phyloP scores from a whole-genome alignment of 2,329 filamentous ascomycete species.

The Ceratocystiopsis brevicomis region DNA sequence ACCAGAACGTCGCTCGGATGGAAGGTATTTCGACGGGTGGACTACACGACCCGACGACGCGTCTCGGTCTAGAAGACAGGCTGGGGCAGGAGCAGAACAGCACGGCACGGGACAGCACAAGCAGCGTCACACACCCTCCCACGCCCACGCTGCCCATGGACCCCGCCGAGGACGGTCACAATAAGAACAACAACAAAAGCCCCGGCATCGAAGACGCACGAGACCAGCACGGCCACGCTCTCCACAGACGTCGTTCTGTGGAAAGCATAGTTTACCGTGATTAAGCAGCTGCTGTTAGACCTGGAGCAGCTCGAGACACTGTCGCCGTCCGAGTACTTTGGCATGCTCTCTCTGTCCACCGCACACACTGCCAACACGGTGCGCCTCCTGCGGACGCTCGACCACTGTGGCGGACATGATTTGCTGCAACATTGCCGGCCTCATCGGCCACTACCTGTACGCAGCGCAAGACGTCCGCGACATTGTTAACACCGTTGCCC shows the following conservation, averaged over 20 bases:
- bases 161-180: background rate
- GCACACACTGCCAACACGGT: constrained; percentile 12
- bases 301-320: constrained; percentile 14
- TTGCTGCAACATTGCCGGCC: constrained; percentile 13
- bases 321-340: constrained; percentile 12
- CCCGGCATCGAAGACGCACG: background rate
- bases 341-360: constrained; percentile 11
- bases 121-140: background rate
- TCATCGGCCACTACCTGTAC: constrained; percentile 15
- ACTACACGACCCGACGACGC: constrained; percentile 12
- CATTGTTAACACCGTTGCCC: no score
- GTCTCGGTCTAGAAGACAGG: constrained; percentile 3
- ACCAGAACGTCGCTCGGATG: constrained; percentile 14
- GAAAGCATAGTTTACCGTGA: no score
- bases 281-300: constrained; percentile 16
- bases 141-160: constrained; percentile 2
- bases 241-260: constrained; percentile 11
- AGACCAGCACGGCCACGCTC: background rate
- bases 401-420: constrained; percentile 13
- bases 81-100: background rate
- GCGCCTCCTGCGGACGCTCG: constrained; percentile 8
- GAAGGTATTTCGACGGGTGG: no score
- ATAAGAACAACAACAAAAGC: background rate
- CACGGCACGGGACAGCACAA: background rate
- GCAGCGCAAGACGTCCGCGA: constrained; percentile 14